Percentiles rank a stretch among this genome's conserved stretches.
Conservation (phyloP, 1,284 basidiomycete genomes). For the Sphagnurus paluster region DNA sequence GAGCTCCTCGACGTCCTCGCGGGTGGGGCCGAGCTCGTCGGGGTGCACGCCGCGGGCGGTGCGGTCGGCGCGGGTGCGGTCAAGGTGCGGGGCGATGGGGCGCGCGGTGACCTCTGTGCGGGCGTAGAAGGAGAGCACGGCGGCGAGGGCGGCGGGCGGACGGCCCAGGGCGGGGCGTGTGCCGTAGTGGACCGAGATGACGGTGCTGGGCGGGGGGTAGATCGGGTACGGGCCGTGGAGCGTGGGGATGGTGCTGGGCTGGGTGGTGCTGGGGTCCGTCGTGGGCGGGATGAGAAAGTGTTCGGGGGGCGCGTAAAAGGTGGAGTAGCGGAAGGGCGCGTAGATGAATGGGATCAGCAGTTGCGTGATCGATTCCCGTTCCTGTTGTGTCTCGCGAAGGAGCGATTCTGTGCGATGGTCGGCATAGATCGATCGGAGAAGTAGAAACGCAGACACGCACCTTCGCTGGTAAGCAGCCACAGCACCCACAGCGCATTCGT, state of each 20-base stretch:
- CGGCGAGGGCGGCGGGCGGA: slow-evolving; percentile 55
- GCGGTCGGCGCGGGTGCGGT: slow-evolving; percentile 45
- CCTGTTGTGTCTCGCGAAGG: slow-evolving; percentile 34
- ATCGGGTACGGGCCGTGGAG: slow-evolving; percentile 57
- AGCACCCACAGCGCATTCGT: slow-evolving; percentile 55
- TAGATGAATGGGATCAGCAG: slow-evolving; percentile 60
- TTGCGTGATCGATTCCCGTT: slow-evolving; percentile 46
- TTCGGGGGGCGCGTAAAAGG: slow-evolving; percentile 58
- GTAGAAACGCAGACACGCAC: slow-evolving; percentile 29
- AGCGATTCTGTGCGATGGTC: slow-evolving; percentile 42
- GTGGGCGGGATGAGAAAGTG: slow-evolving; percentile 39
- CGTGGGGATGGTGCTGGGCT: slow-evolving; percentile 34
- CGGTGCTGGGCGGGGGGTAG: slow-evolving; percentile 37
- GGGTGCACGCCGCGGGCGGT: slow-evolving; percentile 15
- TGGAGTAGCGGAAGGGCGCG: slow-evolving; percentile 54
- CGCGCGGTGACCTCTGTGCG: slow-evolving; percentile 53
- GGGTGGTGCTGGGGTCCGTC: slow-evolving; percentile 9
- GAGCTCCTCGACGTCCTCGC: slow-evolving; percentile 60
- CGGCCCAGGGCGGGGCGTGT: slow-evolving; percentile 37
- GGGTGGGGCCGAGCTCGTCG: slow-evolving; percentile 41
- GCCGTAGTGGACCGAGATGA: slow-evolving; percentile 39
- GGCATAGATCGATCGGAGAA: neutral
- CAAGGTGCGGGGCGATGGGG: slow-evolving; percentile 44
- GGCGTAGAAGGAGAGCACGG: slow-evolving; percentile 63
- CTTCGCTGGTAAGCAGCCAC: slow-evolving; percentile 53